Percentiles rank a stretch among this genome's conserved stretches.
These are phyloP conservation scores for Hypoxylon sp. DNA, from an alignment of 2,329 filamentous ascomycete genomes.

Conservation along the genomic window DNA sequence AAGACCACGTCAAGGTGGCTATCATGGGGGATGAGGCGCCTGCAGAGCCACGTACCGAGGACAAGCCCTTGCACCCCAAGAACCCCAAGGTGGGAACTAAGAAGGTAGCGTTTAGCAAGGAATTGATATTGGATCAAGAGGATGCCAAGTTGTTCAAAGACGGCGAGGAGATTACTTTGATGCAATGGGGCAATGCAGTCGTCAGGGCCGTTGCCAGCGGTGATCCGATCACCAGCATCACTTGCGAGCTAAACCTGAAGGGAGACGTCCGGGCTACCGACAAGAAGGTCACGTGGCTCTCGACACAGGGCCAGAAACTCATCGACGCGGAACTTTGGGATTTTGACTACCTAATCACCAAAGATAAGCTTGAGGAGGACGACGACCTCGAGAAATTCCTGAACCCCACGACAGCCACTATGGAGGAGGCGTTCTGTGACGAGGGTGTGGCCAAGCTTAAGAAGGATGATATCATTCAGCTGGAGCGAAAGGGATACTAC, in stretches of 20 bases:
- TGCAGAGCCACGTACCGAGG: slow-evolving; percentile 73
- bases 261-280: slow-evolving; percentile 95
- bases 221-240: slow-evolving; percentile 76
- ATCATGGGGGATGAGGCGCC: slow-evolving; percentile 79
- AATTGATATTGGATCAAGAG: slow-evolving; percentile 86
- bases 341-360: slow-evolving; percentile 95
- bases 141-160: slow-evolving; percentile 86
- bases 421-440: slow-evolving; percentile 83
- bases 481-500: slow-evolving; percentile 94
- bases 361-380: slow-evolving; percentile 92
- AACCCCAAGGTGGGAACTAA: slow-evolving; percentile 88
- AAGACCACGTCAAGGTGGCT: slow-evolving; percentile 78
- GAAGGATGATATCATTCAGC: slow-evolving; percentile 92
- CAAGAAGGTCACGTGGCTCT: slow-evolving; percentile 97
- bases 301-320: slow-evolving; percentile 80
- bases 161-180: slow-evolving; percentile 93
- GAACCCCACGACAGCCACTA: slow-evolving; percentile 80
- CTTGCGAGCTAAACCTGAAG: slow-evolving; percentile 88
- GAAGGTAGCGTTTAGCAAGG: slow-evolving; percentile 83
- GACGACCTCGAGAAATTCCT: slow-evolving; percentile 89
- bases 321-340: slow-evolving; percentile 90
- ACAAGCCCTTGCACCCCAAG: slow-evolving; percentile 91
- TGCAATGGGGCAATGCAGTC: slow-evolving; percentile 95
- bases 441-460: slow-evolving; percentile 83
- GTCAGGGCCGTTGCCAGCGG: slow-evolving; percentile 76